A percentile compares a stretch with the other conserved stretches of the same genome.
Evolutionary conservation across 2,329 filamentous ascomycete genomes (phyloP).

Genomic region (Calonectria ilicicola): DNA sequence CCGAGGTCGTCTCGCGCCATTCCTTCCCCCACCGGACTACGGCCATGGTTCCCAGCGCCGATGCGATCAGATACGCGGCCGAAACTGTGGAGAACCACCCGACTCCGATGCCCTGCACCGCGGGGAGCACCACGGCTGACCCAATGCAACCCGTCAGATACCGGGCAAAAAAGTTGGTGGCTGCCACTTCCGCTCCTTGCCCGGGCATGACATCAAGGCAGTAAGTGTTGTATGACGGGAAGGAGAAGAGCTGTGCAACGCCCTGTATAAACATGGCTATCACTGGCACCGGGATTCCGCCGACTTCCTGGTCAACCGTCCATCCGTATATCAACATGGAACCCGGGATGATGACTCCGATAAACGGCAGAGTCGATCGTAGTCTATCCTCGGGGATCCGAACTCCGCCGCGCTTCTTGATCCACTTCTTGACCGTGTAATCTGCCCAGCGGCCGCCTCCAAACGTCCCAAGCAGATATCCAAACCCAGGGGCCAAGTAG

Average conservation of each 20-base stretch:
- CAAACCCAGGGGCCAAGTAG: constrained; percentile 79
- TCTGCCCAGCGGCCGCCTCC: constrained; percentile 81
- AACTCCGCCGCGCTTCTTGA: constrained; percentile 65
- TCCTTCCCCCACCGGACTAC: constrained; percentile 54
- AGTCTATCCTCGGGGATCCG: constrained; percentile 78
- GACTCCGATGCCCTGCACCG: constrained; percentile 79
- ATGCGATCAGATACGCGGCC: constrained; percentile 50
- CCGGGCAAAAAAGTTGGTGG: constrained; percentile 82
- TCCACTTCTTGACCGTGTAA: constrained; percentile 73
- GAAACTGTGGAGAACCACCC: constrained; percentile 84
- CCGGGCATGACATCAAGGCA: constrained; percentile 83
- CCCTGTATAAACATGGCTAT: constrained; percentile 82
- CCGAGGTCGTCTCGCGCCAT: constrained; percentile 54
- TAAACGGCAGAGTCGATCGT: constrained; percentile 67
- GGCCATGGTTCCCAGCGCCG: constrained; percentile 50
- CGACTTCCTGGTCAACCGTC: constrained; percentile 61
- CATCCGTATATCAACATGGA: constrained; percentile 74
- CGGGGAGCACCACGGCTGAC: constrained; percentile 79
- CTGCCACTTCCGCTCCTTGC: constrained; percentile 78
- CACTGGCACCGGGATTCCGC: constrained; percentile 71
- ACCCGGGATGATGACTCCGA: constrained; percentile 68
- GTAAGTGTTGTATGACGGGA: constrained; percentile 82
- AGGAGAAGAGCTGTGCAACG: constrained; percentile 80
- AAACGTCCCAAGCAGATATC: constrained; percentile 77
- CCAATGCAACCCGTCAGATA: constrained; percentile 81